Percentiles rank a stretch among this genome's conserved stretches.
phyloP scores from a whole-genome alignment of 805 yeast genomes.

The Kodamaea leandrae region DNA sequence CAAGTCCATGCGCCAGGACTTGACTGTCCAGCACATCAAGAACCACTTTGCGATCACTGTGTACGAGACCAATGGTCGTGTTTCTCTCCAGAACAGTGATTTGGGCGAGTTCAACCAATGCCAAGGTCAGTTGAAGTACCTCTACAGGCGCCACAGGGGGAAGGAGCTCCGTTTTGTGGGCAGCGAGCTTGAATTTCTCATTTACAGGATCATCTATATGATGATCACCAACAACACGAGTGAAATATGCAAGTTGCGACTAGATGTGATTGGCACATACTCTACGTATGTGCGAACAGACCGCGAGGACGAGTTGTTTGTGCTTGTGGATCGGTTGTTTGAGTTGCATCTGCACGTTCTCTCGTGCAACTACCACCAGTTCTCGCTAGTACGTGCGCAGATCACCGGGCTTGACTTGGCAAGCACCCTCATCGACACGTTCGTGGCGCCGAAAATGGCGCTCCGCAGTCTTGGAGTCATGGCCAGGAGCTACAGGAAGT shows the following conservation, averaged over 20 bases:
- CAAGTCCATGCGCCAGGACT: constrained; percentile 88
- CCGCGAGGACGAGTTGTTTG: constrained; percentile 16
- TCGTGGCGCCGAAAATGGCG: constrained; percentile 57
- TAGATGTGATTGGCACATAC: constrained; percentile 10
- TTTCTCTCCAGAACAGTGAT: constrained; percentile 82
- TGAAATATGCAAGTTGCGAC: constrained; percentile 48
- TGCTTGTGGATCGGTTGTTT: constrained; percentile 16
- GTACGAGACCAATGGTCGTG: constrained; percentile 80
- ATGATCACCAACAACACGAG: constrained; percentile 66
- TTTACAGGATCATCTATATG: constrained; percentile 72
- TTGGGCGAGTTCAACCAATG: constrained; percentile 96
- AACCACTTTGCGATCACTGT: constrained; percentile 73
- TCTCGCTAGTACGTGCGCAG: constrained; percentile 38
- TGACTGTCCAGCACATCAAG: constrained; percentile 86
- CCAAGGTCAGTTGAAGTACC: constrained; percentile 69
- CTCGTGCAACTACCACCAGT: constrained; percentile 49
- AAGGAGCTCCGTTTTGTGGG: constrained; percentile 17
- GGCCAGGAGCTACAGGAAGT: constrained; percentile 52
- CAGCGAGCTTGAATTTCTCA: constrained; percentile 57
- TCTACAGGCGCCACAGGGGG: constrained; percentile 49
- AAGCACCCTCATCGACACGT: constrained; percentile 26
- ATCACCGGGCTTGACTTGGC: constrained; percentile 21
- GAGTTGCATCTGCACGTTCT: constrained; percentile 18
- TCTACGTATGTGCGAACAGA: constrained; percentile 6
- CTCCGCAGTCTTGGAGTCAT: constrained; percentile 54